Conservation (phyloP, 352 stramenopile genomes). For the Phytophthora cactorum region DNA sequence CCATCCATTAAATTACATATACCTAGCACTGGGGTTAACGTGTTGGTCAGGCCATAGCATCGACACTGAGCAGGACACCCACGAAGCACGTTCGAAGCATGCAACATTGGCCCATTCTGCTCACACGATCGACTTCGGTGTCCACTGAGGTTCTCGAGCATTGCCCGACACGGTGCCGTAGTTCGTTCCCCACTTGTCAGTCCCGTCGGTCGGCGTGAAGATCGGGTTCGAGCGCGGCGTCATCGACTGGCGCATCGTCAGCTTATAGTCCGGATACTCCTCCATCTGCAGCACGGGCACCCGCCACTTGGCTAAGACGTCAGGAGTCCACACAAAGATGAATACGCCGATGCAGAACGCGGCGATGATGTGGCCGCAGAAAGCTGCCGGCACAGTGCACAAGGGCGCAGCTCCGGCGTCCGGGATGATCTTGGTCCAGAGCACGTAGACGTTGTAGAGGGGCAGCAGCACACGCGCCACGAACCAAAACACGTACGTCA, state of each 20-base stretch:
- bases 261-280: constrained; percentile 81
- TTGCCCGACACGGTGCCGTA: constrained; percentile 48
- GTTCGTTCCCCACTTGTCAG: constrained; percentile 27
- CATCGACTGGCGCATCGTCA: constrained; percentile 80
- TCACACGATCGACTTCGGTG: constrained; percentile 40
- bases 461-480: constrained; percentile 73
- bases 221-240: constrained; percentile 71
- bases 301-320: constrained; percentile 79
- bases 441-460: constrained; percentile 81
- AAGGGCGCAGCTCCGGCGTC: constrained; percentile 42
- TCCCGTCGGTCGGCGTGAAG: constrained; percentile 32
- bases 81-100: constrained; percentile 28
- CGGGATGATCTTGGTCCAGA: constrained; percentile 80
- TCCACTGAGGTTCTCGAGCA: constrained; percentile 37
- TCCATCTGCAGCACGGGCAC: constrained; percentile 68
- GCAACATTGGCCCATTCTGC: constrained; percentile 14
- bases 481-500: constrained; percentile 83
- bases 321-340: constrained; percentile 84
- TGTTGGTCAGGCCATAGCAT: neutral
- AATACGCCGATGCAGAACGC: constrained; percentile 86
- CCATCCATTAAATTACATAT: constrained; percentile 39
- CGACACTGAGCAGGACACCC: neutral
- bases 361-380: constrained; percentile 84
- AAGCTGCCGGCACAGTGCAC: constrained; percentile 67
- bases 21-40: constrained; percentile 24